A percentile compares a stretch with the other conserved stretches of the same genome.
Conservation (phyloP, 371 early-diverging fungal species). For the Phascolomyces articulosus region DNA sequence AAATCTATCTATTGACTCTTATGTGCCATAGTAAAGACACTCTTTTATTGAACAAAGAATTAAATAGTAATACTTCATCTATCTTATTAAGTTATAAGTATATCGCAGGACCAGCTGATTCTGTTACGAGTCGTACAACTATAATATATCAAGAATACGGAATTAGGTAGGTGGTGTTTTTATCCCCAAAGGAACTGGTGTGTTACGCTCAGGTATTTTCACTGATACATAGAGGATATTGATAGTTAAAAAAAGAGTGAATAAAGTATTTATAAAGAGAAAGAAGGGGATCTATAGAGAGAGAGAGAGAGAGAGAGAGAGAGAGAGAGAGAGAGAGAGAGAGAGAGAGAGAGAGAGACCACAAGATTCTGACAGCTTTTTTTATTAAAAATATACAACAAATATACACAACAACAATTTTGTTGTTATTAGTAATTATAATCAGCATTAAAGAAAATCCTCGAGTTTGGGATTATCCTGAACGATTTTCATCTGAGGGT, state of each 20-base stretch:
- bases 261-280: too few species aligned
- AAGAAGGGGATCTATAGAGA: too few species aligned
- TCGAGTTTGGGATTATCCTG: slow-evolving; percentile 24
- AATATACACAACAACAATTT: too few species aligned
- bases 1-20: background rate
- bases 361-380: too few species aligned
- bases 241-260: too few species aligned
- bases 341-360: too few species aligned
- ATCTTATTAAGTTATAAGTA: background rate
- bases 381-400: too few species aligned
- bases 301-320: too few species aligned
- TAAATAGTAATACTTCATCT: too few species aligned
- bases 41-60: background rate
- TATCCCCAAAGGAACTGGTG: slow-evolving; percentile 18
- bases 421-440: slow-evolving; percentile 28
- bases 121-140: slow-evolving; percentile 9
- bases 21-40: background rate
- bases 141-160: slow-evolving; percentile 16
- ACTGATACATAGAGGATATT: background rate
- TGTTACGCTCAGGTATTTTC: slow-evolving; percentile 20
- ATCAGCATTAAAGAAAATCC: slow-evolving; percentile 23
- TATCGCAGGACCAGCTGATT: background rate
- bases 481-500: slow-evolving; percentile 15
- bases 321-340: too few species aligned
- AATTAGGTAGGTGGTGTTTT: slow-evolving; percentile 14